A percentile compares a stretch with the other conserved stretches of the same genome.
Evolutionary conservation across 768 basidiomycete genomes (phyloP).

Genomic region (Suillus tomentosus): DNA sequence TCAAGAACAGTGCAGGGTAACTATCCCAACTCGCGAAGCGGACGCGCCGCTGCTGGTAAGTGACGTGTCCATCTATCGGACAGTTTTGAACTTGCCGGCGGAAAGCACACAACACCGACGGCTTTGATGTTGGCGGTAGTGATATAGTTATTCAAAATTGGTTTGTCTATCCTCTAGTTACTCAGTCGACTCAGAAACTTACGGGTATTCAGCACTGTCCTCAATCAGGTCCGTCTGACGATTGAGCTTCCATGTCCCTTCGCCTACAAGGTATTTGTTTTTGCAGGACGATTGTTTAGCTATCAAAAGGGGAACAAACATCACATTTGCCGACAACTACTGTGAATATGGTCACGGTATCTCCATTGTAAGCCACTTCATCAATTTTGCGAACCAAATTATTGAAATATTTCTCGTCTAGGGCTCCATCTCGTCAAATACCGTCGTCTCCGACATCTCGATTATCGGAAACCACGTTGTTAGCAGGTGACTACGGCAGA

Average conservation of each 20-base stretch:
- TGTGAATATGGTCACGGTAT: conserved; percentile 68
- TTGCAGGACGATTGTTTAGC: conserved; percentile 65
- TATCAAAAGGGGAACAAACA: conserved; percentile 45
- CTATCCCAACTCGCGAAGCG: conserved; percentile 51
- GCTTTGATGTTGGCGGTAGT: conserved; percentile 46
- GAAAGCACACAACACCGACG: conserved; percentile 52
- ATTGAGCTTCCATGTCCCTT: neutral
- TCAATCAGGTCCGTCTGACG: conserved; percentile 23
- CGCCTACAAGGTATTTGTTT: neutral
- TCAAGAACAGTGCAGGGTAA: conserved; percentile 50
- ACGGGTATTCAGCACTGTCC: conserved; percentile 18
- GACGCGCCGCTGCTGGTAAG: conserved; percentile 48
- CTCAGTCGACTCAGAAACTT: neutral
- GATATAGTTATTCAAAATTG: conserved; percentile 34
- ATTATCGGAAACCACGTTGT: conserved; percentile 55
- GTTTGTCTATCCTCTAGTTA: conserved; percentile 13
- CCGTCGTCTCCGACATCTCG: conserved; percentile 46
- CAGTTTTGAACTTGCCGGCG: neutral
- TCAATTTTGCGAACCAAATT: neutral
- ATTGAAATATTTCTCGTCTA: conserved; percentile 21
- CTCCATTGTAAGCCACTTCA: conserved; percentile 42
- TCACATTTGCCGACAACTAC: conserved; percentile 49
- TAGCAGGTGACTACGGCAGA: conserved; percentile 44
- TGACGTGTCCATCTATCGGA: neutral
- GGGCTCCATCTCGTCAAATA: conserved; percentile 56